phyloP scores from a whole-genome alignment of 495 filamentous ascomycete genomes.

The Hyaloscypha finlandica region DNA sequence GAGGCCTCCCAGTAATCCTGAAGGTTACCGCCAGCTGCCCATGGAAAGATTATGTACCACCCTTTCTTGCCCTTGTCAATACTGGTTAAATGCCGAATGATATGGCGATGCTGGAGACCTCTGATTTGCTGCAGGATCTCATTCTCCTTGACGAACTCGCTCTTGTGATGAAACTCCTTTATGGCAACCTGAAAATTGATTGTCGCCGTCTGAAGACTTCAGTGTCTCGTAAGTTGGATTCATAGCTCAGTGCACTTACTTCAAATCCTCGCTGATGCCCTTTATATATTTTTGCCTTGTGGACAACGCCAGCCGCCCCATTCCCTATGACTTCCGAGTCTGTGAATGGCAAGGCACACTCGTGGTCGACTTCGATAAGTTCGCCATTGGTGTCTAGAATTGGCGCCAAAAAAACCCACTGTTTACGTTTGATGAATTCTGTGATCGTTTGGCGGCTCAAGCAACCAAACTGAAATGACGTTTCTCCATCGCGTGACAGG shows the following conservation, averaged over 20 bases:
- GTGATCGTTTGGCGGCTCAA: neutral
- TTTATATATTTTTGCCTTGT: conserved; percentile 13
- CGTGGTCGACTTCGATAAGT: neutral
- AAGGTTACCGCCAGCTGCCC: conserved; percentile 35
- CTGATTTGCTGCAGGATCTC: conserved; percentile 3
- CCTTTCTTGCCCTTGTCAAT: conserved; percentile 12
- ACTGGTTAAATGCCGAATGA: conserved; percentile 7
- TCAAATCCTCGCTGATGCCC: conserved; percentile 14
- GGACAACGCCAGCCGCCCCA: neutral
- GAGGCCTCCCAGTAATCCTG: conserved; percentile 26
- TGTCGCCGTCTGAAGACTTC: conserved; percentile 4
- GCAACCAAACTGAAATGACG: neutral
- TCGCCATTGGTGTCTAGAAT: neutral
- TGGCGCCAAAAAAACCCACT: conserved; percentile 11
- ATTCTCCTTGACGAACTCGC: conserved; percentile 9
- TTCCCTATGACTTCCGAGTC: neutral
- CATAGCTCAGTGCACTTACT: conserved; percentile 8
- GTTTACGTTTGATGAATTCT: conserved; percentile 6
- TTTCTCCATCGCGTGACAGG: conserved; percentile 1
- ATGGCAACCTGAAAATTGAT: neutral
- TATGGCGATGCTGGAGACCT: conserved; percentile 3
- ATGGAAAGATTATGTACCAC: conserved; percentile 33
- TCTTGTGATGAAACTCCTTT: conserved; percentile 11
- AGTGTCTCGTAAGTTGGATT: neutral
- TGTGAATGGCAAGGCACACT: conserved; percentile 13